Evolutionary conservation across 2,329 filamentous ascomycete genomes (phyloP).

Genomic region (Trichoderma gracile): DNA sequence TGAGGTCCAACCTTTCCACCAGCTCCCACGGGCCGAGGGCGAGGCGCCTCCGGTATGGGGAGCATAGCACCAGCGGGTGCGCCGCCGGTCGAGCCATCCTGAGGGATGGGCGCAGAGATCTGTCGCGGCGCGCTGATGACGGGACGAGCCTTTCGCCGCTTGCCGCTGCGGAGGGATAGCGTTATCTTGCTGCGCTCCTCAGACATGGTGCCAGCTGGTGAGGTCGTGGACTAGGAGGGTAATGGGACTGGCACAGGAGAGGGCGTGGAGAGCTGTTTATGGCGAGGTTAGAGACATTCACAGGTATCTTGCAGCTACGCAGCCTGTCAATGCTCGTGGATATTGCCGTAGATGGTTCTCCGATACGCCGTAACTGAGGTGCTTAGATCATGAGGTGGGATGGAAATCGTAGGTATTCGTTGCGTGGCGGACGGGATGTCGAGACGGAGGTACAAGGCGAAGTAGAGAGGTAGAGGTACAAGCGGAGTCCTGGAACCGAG

Average conservation of each 20-base stretch:
- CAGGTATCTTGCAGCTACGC: background rate
- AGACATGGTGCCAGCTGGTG: conserved; percentile 50
- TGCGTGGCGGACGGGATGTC: conserved; percentile 9
- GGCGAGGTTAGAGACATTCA: background rate
- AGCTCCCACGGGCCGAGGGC: conserved; percentile 49
- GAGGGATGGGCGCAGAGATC: conserved; percentile 61
- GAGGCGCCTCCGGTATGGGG: conserved; percentile 35
- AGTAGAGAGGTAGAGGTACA: background rate
- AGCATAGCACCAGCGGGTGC: conserved; percentile 8
- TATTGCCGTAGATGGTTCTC: background rate
- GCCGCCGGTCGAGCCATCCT: conserved; percentile 44
- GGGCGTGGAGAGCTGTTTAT: background rate
- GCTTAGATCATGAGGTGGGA: background rate
- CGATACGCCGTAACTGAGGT: background rate
- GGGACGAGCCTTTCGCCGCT: conserved; percentile 62
- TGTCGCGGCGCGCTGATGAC: conserved; percentile 63
- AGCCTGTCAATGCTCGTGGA: background rate
- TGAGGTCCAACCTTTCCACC: conserved; percentile 56
- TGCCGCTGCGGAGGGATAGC: conserved; percentile 58
- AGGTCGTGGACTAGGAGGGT: background rate
- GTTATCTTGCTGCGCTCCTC: conserved; percentile 60
- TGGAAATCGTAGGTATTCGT: background rate
- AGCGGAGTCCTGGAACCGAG: background rate
- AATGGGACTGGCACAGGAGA: background rate
- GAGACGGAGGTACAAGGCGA: background rate